Evolutionary conservation across 345 rosid species (phyloP), one percentile per base, ranked within the genome.

Genomic region (Carallia pectinifolia): DNA sequence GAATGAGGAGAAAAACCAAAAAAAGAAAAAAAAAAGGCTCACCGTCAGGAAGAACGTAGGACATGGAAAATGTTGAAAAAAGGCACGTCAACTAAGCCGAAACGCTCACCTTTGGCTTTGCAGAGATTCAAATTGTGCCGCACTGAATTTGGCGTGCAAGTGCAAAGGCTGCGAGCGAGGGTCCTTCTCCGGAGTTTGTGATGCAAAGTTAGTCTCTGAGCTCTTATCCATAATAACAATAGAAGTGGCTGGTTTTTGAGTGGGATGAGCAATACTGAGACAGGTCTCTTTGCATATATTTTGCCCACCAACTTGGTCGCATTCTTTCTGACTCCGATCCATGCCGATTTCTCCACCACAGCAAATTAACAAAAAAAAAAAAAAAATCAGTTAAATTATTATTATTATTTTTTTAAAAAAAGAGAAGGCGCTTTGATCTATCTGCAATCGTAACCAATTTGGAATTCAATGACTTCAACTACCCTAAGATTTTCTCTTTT

Each of bases 171-270:
- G 47, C 8, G 13, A 40, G 47, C 64, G 76, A 23, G 17, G 63
- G 12, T 67, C 72, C 69, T 83, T 80, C 69, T 73, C 72, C 2
- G 86, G 86, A n/a, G 86, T 83, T 53, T 74, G 86, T 58, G 70
- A 58, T 2, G 44, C 62, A 64, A 82, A 65, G 16, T 62, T 55
- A 58, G 47, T 39, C 39, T 62, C 79, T 53, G 62, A 19, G 36
- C 48, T 39, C 17, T 64, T 55, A 38, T 48, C 53, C 18, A 44
- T 76, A 53, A 37, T 70, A 50, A 40, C 52, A 69, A 33, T 16
- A 19, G 50, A 44, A 44, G 50, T 12, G 50, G 40, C 84, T 10
- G 37, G 60, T 30, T 66, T 73, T 54, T 62, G 52, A 40, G 60
- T 63, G 4, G 64, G 15, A 36, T 61, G 31, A 40, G 53, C 27